These are phyloP conservation scores for Cryphonectria naterciae DNA, from an alignment of 2,329 filamentous ascomycete species.

Conservation along the genomic window DNA sequence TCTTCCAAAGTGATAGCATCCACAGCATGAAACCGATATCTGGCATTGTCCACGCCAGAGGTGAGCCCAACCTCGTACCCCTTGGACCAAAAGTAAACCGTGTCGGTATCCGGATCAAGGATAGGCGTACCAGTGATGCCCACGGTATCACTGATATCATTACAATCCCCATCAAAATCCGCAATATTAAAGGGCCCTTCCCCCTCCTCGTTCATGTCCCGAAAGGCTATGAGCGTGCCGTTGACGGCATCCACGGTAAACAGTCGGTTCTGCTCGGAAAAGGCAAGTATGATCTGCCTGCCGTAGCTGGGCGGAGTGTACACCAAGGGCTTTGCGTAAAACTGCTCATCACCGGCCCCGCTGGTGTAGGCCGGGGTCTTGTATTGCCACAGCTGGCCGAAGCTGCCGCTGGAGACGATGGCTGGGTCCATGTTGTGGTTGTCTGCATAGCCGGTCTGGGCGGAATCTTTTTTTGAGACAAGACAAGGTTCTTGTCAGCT, in stretches of 20 bases:
- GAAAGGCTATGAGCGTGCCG: slow-evolving; percentile 51
- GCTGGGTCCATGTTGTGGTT: slow-evolving; percentile 45
- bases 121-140: slow-evolving; percentile 52
- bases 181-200: slow-evolving; percentile 53
- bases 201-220: slow-evolving; percentile 33
- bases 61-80: slow-evolving; percentile 18
- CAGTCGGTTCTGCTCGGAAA: slow-evolving; percentile 61
- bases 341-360: slow-evolving; percentile 33
- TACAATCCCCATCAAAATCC: slow-evolving; percentile 50
- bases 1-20: slow-evolving; percentile 29
- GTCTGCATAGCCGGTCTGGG: slow-evolving; percentile 38
- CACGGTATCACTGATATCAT: slow-evolving; percentile 51
- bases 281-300: slow-evolving; percentile 55
- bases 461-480: slow-evolving; percentile 24
- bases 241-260: slow-evolving; percentile 61
- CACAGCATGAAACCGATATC: slow-evolving; percentile 30
- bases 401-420: slow-evolving; percentile 39
- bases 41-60: slow-evolving; percentile 17
- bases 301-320: slow-evolving; percentile 52
- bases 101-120: slow-evolving; percentile 50
- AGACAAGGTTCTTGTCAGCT: not conserved
- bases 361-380: slow-evolving; percentile 25
- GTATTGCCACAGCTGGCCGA: slow-evolving; percentile 35
- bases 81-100: slow-evolving; percentile 35
- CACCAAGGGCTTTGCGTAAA: slow-evolving; percentile 53